phyloP scores from a whole-genome alignment of 768 basidiomycete genomes.

The Phlebiopsis flavidoalba region DNA sequence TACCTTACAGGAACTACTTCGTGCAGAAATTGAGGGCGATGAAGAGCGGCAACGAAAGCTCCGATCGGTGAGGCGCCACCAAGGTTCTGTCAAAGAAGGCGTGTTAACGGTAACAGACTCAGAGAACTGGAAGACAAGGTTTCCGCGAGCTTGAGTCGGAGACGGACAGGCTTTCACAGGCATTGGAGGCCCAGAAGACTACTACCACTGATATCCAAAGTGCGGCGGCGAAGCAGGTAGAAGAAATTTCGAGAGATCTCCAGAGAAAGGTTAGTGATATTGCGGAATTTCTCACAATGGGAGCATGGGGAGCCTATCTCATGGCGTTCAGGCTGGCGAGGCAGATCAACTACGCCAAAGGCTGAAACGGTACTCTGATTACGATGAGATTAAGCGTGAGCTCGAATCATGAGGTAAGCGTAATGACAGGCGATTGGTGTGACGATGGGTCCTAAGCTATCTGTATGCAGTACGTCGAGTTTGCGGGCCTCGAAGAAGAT shows the following conservation, averaged over 20 bases:
- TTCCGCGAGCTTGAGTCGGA: constrained; percentile 73
- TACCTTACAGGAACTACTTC: constrained; percentile 71
- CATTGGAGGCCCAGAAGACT: constrained; percentile 58
- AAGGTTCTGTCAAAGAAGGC: not conserved
- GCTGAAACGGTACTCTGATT: constrained; percentile 74
- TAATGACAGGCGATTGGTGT: not conserved
- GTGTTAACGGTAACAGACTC: constrained; percentile 40
- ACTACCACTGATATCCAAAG: constrained; percentile 43
- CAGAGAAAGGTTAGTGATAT: constrained; percentile 40
- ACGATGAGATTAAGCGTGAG: constrained; percentile 97
- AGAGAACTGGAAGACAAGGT: constrained; percentile 70
- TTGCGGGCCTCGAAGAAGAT: constrained; percentile 81
- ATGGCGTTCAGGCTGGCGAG: constrained; percentile 45
- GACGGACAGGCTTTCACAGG: constrained; percentile 59
- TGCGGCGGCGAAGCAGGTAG: constrained; percentile 44
- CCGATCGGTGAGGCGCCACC: constrained; percentile 51
- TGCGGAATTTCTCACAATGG: not conserved
- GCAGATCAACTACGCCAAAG: constrained; percentile 62
- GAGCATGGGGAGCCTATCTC: not conserved
- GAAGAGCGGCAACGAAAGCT: constrained; percentile 69
- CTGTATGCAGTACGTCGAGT: constrained; percentile 81
- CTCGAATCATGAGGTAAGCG: constrained; percentile 92
- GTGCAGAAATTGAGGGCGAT: constrained; percentile 93
- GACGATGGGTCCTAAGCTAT: not conserved
- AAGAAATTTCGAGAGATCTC: constrained; percentile 58